Evolutionary conservation across 352 stramenopile genomes (phyloP).

Genomic region (Pseudoperonospora humuli): DNA sequence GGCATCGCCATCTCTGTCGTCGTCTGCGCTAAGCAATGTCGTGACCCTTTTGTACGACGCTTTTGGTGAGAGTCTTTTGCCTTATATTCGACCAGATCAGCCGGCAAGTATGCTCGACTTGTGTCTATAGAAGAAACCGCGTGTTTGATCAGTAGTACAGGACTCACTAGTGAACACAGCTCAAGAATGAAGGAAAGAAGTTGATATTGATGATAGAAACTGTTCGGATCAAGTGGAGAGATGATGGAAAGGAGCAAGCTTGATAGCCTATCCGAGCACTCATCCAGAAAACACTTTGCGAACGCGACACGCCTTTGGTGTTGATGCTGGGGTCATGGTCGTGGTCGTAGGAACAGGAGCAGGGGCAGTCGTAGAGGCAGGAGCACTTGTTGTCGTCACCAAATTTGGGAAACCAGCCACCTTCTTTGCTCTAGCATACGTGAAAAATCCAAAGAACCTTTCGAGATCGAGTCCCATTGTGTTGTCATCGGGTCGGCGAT

Average conservation of each 20-base stretch:
- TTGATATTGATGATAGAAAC: constrained; percentile 1
- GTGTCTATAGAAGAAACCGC: constrained; percentile 25
- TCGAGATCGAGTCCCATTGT: constrained; percentile 45
- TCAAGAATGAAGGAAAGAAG: constrained; percentile 6
- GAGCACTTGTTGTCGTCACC: constrained; percentile 5
- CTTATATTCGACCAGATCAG: constrained; percentile 58
- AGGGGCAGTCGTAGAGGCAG: constrained; percentile 4
- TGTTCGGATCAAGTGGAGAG: not conserved
- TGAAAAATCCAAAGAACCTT: constrained; percentile 73
- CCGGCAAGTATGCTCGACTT: constrained; percentile 37
- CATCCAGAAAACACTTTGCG: constrained; percentile 26
- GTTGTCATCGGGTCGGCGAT: constrained; percentile 41
- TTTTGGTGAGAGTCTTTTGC: constrained; percentile 71
- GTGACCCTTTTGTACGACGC: constrained; percentile 61
- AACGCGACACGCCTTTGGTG: constrained; percentile 25
- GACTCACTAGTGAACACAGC: constrained; percentile 8
- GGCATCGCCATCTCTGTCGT: constrained; percentile 22
- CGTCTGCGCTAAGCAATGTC: constrained; percentile 39
- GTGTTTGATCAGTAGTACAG: not conserved
- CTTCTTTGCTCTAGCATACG: constrained; percentile 32
- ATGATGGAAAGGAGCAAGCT: not conserved
- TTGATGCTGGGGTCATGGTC: not conserved
- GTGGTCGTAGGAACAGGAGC: not conserved
- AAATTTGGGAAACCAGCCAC: constrained; percentile 30
- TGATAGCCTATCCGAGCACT: not conserved